A percentile compares a stretch with the other conserved stretches of the same genome.
These are phyloP conservation scores for Amylostereum areolatum DNA, from an alignment of 1,284 basidiomycete species.

Conservation along the genomic window DNA sequence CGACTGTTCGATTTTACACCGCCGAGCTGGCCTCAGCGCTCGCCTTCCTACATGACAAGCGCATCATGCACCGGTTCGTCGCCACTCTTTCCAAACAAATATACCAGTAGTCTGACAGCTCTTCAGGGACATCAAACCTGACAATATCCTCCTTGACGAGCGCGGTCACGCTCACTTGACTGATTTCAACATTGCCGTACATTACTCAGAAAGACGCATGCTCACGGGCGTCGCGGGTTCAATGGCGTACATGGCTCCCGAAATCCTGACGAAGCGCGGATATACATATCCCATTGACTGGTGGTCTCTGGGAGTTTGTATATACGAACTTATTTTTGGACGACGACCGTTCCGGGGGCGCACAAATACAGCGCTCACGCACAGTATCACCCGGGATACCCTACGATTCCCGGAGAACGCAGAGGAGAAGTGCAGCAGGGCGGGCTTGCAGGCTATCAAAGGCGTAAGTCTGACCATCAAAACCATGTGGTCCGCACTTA, in stretches of 20 bases:
- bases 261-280: constrained; percentile 79
- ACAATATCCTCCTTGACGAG: constrained; percentile 96
- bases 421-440: constrained; percentile 60
- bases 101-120: constrained; percentile 34
- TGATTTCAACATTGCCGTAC: constrained; percentile 98
- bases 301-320: constrained; percentile 94
- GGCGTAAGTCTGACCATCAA: constrained; percentile 40
- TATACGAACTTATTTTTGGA: constrained; percentile 89
- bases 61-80: constrained; percentile 89
- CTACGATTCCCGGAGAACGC: constrained; percentile 76
- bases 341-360: constrained; percentile 89
- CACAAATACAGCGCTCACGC: constrained; percentile 85
- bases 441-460: constrained; percentile 62
- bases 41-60: constrained; percentile 87
- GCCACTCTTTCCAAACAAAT: constrained; percentile 18
- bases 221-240: constrained; percentile 96
- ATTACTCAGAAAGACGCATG: constrained; percentile 79
- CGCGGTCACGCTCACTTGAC: constrained; percentile 94
- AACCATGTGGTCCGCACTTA: background rate
- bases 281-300: constrained; percentile 93
- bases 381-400: constrained; percentile 77
- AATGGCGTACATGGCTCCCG: constrained; percentile 99
- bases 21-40: constrained; percentile 88
- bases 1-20: constrained; percentile 85
- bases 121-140: constrained; percentile 88